Evolutionary conservation across 768 basidiomycete genomes (phyloP).

Genomic region (Psilocybe subaeruginosa): DNA sequence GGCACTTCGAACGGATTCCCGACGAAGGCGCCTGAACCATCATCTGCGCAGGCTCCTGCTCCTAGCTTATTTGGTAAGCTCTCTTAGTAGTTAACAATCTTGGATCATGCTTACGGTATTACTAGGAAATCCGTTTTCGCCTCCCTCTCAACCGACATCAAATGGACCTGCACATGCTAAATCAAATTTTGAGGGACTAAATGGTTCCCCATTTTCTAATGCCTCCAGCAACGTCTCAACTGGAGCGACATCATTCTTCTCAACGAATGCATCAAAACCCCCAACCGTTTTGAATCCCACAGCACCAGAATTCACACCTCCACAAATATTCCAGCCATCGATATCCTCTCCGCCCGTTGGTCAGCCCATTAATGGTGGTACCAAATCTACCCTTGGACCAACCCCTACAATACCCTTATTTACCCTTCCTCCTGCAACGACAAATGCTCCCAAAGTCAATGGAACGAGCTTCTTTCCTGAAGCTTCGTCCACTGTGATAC

Average conservation of each 20-base stretch:
- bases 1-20: not conserved
- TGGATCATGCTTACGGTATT: not conserved
- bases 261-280: constrained; percentile 15
- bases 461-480: constrained; percentile 1
- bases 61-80: constrained; percentile 5
- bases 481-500: not conserved
- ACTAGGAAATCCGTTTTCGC: not conserved
- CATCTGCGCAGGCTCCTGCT: not conserved
- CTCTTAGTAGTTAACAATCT: too few relatives aligned
- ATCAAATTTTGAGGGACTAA: constrained; percentile 13
- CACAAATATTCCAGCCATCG: constrained; percentile 5
- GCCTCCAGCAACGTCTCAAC: not conserved
- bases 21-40: not conserved
- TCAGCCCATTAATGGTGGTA: constrained; percentile 6
- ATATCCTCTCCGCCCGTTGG: constrained; percentile 3
- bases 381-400: not conserved
- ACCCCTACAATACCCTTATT: constrained; percentile 6
- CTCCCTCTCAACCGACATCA: constrained; percentile 6
- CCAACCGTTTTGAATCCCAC: constrained; percentile 21
- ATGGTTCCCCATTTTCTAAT: not conserved
- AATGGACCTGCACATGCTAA: constrained; percentile 1
- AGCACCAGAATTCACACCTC: constrained; percentile 27
- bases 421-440: not conserved
- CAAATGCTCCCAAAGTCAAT: constrained; percentile 4
- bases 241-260: not conserved